Conservation (phyloP, 1,284 basidiomycete species). For the Rhodotorula sp. region DNA sequence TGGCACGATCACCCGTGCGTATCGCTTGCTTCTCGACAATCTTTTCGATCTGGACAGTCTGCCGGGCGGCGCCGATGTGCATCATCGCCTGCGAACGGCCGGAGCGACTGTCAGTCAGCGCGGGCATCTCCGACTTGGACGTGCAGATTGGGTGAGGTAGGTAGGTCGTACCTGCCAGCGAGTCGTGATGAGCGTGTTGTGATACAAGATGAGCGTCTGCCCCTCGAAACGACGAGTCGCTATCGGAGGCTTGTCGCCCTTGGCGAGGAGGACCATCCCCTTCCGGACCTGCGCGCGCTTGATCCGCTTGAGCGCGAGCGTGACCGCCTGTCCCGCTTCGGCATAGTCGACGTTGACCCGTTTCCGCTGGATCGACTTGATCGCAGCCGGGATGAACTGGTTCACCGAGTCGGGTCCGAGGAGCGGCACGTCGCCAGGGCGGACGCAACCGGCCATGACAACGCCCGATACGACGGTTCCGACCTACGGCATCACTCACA, state of each 20-base stretch:
- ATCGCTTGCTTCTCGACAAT: slow-evolving; percentile 65
- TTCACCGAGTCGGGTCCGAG: slow-evolving; percentile 93
- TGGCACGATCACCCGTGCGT: slow-evolving; percentile 36
- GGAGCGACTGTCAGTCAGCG: background rate
- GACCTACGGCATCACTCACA: slow-evolving; percentile 57
- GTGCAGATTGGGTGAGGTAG: background rate
- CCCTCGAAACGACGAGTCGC: slow-evolving; percentile 78
- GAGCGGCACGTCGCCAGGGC: slow-evolving; percentile 64
- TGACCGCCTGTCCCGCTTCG: slow-evolving; percentile 93
- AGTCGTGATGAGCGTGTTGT: slow-evolving; percentile 54
- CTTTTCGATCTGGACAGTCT: slow-evolving; percentile 84
- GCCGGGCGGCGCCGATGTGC: slow-evolving; percentile 66
- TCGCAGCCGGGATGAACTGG: slow-evolving; percentile 73
- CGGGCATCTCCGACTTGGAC: too few relatives aligned
- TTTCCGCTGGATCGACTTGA: slow-evolving; percentile 95
- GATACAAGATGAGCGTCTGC: slow-evolving; percentile 76
- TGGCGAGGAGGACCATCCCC: slow-evolving; percentile 80
- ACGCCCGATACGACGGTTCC: slow-evolving; percentile 54
- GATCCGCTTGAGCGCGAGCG: slow-evolving; percentile 87
- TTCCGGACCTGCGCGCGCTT: slow-evolving; percentile 80
- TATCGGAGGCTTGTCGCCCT: slow-evolving; percentile 68
- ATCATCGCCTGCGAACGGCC: slow-evolving; percentile 34
- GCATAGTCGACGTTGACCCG: slow-evolving; percentile 78
- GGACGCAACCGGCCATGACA: slow-evolving; percentile 10
- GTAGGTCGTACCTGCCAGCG: slow-evolving; percentile 33